A percentile compares a stretch with the other conserved stretches of the same genome.
Conservation (phyloP, 2,329 filamentous ascomycete species). For the Fusarium longipes region DNA sequence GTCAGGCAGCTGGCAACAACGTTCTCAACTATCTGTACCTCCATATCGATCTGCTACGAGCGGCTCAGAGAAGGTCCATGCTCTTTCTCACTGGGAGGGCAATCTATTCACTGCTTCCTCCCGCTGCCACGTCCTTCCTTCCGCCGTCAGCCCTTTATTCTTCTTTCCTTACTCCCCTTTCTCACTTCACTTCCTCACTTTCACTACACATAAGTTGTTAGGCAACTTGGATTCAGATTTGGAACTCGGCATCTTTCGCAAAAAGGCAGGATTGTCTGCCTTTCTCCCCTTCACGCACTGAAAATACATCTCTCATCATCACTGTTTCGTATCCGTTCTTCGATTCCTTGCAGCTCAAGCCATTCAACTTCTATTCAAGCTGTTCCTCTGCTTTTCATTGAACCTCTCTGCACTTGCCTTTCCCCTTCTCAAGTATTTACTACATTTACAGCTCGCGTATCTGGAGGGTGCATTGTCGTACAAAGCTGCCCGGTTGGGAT, state of each 20-base stretch:
- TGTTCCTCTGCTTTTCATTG: neutral
- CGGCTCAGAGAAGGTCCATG: neutral
- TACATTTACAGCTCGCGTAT: neutral
- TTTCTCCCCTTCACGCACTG: neutral
- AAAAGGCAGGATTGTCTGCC: neutral
- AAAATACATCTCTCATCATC: neutral
- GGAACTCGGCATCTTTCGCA: neutral
- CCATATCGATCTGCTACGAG: neutral
- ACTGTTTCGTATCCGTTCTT: neutral
- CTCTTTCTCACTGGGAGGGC: neutral
- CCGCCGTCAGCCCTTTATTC: neutral
- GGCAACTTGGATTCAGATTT: neutral
- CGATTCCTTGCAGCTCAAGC: neutral
- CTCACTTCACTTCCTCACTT: neutral
- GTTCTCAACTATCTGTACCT: neutral
- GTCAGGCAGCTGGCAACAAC: conserved; percentile 5
- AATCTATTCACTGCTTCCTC: neutral
- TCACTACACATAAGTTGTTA: neutral
- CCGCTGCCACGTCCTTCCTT: neutral
- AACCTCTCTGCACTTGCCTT: neutral
- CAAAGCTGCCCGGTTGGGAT: no score
- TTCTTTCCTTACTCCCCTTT: no score
- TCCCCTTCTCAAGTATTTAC: neutral
- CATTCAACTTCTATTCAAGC: neutral
- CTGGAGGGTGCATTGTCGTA: neutral